Percentiles rank a stretch among this genome's conserved stretches.
Evolutionary conservation across 805 yeast genomes (phyloP).

Genomic region (Starmerella geochares): DNA sequence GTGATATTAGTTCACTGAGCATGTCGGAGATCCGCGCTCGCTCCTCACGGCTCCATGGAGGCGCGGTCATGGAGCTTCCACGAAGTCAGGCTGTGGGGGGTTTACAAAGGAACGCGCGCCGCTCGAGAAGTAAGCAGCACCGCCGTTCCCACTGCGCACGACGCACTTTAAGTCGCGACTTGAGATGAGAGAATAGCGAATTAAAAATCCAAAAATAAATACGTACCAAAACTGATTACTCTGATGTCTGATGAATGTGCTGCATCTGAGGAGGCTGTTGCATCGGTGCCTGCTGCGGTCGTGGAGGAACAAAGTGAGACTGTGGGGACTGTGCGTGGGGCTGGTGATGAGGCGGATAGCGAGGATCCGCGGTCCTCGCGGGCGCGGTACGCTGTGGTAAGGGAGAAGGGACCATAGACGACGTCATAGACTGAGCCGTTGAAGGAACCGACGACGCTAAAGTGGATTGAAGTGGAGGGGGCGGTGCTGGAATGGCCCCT

Average conservation of each 20-base stretch:
- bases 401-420: neutral
- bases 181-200: too few species aligned
- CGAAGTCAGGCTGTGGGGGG: too few species aligned
- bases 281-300: conserved; percentile 10
- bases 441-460: neutral
- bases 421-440: neutral
- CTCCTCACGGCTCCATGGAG: neutral
- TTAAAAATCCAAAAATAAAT: neutral
- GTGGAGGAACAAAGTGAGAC: conserved; percentile 20
- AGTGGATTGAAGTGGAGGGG: neutral
- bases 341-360: conserved; percentile 3
- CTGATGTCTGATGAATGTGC: neutral
- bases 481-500: neutral
- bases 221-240: neutral
- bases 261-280: neutral
- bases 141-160: too few species aligned
- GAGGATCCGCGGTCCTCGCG: neutral
- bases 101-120: neutral
- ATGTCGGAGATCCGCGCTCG: neutral
- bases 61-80: conserved; percentile 2
- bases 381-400: neutral
- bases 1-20: conserved; percentile 1
- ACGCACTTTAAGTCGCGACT: too few species aligned
- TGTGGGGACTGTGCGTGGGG: conserved; percentile 1
- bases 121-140: too few species aligned